Percentiles rank a stretch among this genome's conserved stretches.
These are phyloP conservation scores for Ustilago vetiveriae DNA, from an alignment of 1,284 basidiomycete genomes.

Conservation along the genomic window DNA sequence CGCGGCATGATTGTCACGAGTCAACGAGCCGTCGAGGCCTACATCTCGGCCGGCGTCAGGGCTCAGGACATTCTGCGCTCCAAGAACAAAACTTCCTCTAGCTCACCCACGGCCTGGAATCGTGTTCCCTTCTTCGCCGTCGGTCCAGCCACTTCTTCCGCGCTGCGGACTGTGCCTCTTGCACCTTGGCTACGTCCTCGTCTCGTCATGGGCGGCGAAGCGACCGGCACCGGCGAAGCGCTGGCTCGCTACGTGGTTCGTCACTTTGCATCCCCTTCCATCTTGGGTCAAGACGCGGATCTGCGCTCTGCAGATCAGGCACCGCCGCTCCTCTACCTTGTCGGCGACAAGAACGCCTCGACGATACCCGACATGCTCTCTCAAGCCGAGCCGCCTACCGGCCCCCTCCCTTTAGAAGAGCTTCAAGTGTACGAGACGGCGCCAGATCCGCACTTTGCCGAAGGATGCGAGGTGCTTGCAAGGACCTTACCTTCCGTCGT, in stretches of 20 bases:
- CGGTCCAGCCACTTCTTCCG: constrained; percentile 58
- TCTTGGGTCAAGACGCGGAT: constrained; percentile 22
- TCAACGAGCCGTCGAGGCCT: constrained; percentile 62
- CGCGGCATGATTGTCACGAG: constrained; percentile 61
- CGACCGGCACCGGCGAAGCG: constrained; percentile 56
- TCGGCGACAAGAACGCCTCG: constrained; percentile 60
- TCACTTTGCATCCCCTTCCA: constrained; percentile 34
- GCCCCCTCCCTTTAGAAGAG: constrained; percentile 47
- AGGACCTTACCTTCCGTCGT: constrained; percentile 44
- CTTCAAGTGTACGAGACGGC: constrained; percentile 60
- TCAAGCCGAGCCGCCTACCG: constrained; percentile 19
- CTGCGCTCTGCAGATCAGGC: constrained; percentile 8
- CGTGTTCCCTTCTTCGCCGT: constrained; percentile 64
- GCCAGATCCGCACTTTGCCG: constrained; percentile 45
- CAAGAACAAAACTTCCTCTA: constrained; percentile 21
- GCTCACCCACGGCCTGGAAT: constrained; percentile 48
- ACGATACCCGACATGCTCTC: constrained; percentile 52
- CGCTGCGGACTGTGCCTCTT: constrained; percentile 35
- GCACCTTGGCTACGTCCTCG: constrained; percentile 49
- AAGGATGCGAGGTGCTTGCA: constrained; percentile 45
- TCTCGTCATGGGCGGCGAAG: constrained; percentile 55
- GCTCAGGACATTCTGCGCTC: constrained; percentile 24
- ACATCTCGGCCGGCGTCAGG: constrained; percentile 47
- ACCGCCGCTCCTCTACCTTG: constrained; percentile 53
- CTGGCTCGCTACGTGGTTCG: constrained; percentile 56